Evolutionary conservation across 768 basidiomycete species (phyloP).

Genomic region (Amanita pallidorosea): DNA sequence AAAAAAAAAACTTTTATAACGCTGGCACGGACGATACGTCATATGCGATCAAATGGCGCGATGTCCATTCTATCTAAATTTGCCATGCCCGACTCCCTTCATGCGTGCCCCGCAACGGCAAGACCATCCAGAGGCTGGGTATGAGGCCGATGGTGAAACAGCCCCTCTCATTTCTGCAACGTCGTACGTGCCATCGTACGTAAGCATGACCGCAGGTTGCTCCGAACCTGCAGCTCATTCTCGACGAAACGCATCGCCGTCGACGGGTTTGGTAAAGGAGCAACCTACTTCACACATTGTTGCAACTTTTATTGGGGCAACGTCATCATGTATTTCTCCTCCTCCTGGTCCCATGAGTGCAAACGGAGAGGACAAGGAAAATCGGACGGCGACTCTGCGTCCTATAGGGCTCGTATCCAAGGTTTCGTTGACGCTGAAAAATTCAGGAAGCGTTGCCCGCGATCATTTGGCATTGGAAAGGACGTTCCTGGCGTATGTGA

Average conservation of each 20-base stretch:
- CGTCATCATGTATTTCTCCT: neutral
- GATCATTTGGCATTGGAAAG: conserved; percentile 57
- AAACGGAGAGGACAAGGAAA: neutral
- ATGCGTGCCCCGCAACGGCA: neutral
- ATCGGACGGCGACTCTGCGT: neutral
- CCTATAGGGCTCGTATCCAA: neutral
- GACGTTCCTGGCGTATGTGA: conserved; percentile 52
- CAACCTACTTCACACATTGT: neutral
- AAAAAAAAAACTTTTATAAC: neutral
- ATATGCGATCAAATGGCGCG: neutral
- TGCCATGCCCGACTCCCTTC: neutral
- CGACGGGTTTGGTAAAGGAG: neutral
- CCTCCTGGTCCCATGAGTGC: neutral
- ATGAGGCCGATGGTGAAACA: neutral
- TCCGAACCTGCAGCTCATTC: neutral
- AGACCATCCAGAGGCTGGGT: neutral
- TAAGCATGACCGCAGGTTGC: neutral
- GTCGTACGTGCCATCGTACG: neutral
- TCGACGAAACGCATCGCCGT: neutral
- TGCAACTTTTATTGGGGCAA: neutral
- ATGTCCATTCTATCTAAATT: neutral
- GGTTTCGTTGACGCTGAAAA: conserved; percentile 31
- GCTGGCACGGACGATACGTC: neutral
- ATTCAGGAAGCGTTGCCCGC: conserved; percentile 51
- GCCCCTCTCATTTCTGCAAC: neutral